Conservation (phyloP, 2,329 filamentous ascomycete species). For the Macroventuria anomochaeta region DNA sequence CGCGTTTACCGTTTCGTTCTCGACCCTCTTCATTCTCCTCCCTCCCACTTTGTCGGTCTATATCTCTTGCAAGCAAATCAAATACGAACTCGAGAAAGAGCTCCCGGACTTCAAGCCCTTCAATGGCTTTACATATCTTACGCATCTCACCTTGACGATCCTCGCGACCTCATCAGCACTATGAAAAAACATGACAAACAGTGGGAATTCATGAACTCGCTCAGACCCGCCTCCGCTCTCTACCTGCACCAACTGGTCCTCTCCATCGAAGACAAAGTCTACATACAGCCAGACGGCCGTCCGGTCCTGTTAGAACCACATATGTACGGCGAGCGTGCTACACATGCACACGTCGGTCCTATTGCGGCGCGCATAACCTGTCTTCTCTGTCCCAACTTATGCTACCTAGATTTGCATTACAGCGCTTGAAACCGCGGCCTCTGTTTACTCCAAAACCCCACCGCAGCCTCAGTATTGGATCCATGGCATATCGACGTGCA, state of each 20-base stretch:
- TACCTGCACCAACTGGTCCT: background rate
- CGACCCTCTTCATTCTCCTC: no score
- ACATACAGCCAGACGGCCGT: background rate
- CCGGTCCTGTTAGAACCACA: background rate
- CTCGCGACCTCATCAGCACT: no score
- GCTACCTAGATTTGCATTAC: background rate
- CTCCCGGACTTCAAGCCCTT: no score
- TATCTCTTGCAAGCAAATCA: no score
- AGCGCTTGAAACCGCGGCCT: background rate
- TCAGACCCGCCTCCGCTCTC: background rate
- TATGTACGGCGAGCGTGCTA: background rate
- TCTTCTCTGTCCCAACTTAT: background rate
- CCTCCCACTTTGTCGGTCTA: no score
- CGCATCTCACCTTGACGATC: no score
- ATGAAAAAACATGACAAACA: no score
- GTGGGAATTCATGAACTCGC: no score
- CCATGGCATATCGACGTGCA: background rate
- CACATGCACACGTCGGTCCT: background rate
- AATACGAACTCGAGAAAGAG: no score
- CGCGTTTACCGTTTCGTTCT: no score
- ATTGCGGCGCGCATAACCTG: background rate
- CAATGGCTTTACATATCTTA: no score
- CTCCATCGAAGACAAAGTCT: background rate
- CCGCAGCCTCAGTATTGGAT: background rate
- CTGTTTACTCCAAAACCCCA: background rate